Evolutionary conservation across 2,329 filamentous ascomycete species (phyloP), one percentile per base, ranked within the genome.

Genomic region (Curvularia eragrostidis): DNA sequence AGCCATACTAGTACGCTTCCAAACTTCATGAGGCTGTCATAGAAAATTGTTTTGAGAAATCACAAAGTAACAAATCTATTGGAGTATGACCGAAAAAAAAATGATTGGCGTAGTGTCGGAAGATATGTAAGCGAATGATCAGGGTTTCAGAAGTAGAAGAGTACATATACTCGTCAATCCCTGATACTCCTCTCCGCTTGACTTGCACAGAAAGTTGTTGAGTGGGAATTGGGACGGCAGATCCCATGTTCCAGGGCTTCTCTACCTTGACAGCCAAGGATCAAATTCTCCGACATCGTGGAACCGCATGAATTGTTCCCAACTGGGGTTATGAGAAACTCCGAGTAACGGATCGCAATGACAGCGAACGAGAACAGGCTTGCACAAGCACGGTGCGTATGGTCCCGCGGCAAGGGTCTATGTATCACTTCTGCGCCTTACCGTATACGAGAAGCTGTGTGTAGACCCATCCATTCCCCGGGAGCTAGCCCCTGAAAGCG

Each of bases 1-100:
- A 64, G 34, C 4, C 56, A 42, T 19, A 53, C 44, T 46, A 62
- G 3, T 10, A 56, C 6, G 32, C 34, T 49, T 18, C n/a, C 19
- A 12, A 57, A 36, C 26, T 49, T 58, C 63, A 66, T 63, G 42
- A 19, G 56, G 39, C 19, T n/a, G 23, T 48, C 36, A 21, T 26
- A 10, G 32, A 28, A 32, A 6, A 9, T 5, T 28, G n/a, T 5
- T 7, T 32, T n/a, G 13, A 3, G n/a, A 47, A 30, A 21, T 32
- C 10, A 18, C 43, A 42, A 21, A 54, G 26, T 44, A 36, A 43
- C 23, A n/a, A 43, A 28, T 2, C 36, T 21, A 41, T 44, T 36
- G 41, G 28, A 2, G 28, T 19, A 52, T n/a, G 44, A 26, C 12
- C 32, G 9, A 32, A 43, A 36, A n/a, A 38, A 19, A 21, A 24